phyloP scores from a whole-genome alignment of 2,329 filamentous ascomycete genomes.

The Cladophialophora yegresii region DNA sequence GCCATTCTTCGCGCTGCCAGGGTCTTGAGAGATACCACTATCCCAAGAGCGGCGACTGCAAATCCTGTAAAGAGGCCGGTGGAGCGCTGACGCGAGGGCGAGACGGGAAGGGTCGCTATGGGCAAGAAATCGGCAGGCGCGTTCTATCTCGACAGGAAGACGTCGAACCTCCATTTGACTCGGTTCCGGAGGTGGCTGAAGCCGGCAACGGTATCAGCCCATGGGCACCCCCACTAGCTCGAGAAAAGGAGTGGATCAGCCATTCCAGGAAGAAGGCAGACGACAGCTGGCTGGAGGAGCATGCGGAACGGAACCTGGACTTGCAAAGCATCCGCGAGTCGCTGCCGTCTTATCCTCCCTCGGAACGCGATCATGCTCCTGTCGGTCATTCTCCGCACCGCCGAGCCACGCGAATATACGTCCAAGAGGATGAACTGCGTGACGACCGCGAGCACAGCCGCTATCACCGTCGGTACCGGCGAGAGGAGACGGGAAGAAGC shows the following conservation, averaged over 20 bases:
- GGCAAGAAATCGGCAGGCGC: constrained; percentile 24
- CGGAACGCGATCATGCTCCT: constrained; percentile 17
- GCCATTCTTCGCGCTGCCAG: constrained; percentile 27
- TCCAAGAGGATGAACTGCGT: constrained; percentile 19
- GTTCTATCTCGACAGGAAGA: constrained; percentile 11
- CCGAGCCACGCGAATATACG: constrained; percentile 12
- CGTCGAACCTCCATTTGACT: constrained; percentile 13
- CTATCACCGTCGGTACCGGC: constrained; percentile 15
- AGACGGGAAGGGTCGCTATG: constrained; percentile 35
- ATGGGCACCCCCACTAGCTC: constrained; percentile 22
- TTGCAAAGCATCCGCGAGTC: constrained; percentile 31
- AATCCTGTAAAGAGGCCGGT: constrained; percentile 33
- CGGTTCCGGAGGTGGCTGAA: constrained; percentile 10
- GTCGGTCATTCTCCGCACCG: constrained; percentile 12
- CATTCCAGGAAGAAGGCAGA: constrained; percentile 34
- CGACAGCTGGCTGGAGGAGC: constrained; percentile 34
- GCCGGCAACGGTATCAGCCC: constrained; percentile 27
- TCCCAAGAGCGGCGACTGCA: constrained; percentile 31
- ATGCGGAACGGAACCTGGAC: constrained; percentile 31
- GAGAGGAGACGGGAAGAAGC: constrained; percentile 12
- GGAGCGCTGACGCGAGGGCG: constrained; percentile 31
- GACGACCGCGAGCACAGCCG: constrained; percentile 13
- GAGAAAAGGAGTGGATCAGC: constrained; percentile 35
- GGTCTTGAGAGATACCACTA: constrained; percentile 32
- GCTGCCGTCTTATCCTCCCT: constrained; percentile 15